Base-by-base conservation (phyloP, 257 asterid species). In the Gentiana straminea region DNA sequence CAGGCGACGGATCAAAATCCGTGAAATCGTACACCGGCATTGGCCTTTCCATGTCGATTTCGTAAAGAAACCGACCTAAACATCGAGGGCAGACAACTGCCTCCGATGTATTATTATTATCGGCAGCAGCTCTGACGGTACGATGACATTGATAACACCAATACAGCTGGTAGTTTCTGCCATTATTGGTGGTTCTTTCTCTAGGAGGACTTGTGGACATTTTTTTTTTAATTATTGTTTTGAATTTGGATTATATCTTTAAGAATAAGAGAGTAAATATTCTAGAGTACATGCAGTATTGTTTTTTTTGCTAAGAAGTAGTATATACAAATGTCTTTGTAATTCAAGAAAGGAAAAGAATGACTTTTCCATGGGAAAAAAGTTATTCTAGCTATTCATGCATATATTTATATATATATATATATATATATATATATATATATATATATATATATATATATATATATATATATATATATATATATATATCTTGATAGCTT, bases 121-220 rank as follows among this genome's bases (percentile, higher is more conserved):
- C 65, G 0, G 81, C 55, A 6, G 84, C 68, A 24, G 75, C 60
- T 52, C 89, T 69, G 49, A 79, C 88, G 7, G 78, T 62, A 6
- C 73, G 84, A 66, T 84, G 96, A 75, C 96, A 91, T 52, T 91
- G 89, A 67, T 82, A 84, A 53, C 98, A 91, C 95, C 95, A 84
- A 57, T 81, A 84, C 58, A 70, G 68, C 57, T 36, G 82, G 75
- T 69, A 77, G 75, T 59, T 77, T 43, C 72, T 57, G 62, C n/a
- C 52, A 32, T 49, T 74, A 32, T 49, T 74, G 24, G 59, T 64
- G 55, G 57, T 45, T 33, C 56, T 61, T 55, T 37, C 70, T 15
- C 33, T 51, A n/a, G 61, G 3, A 2, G 36, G 45, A 33, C 9
- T 35, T 33, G 32, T 43, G 24, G 64, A 58, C 70, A 65, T 65